phyloP scores from a whole-genome alignment of 2,329 filamentous ascomycete genomes.

The Paradendryphiella salina region DNA sequence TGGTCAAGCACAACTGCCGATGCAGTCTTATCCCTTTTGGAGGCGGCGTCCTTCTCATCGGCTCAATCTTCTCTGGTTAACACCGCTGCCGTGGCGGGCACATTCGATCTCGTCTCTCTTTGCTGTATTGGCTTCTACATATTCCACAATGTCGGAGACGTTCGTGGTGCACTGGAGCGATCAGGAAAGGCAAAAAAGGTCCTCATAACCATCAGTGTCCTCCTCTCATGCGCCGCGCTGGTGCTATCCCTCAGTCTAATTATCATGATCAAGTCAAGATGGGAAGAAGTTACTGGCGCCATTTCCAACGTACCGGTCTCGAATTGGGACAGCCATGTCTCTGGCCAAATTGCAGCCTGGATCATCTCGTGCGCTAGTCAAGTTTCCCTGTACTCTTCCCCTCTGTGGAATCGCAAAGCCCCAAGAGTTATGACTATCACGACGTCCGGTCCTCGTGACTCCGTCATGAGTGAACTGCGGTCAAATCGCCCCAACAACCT shows the following conservation, averaged over 20 bases:
- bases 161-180: slow-evolving; percentile 27
- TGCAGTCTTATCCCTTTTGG: slow-evolving; percentile 43
- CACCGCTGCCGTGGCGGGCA: slow-evolving; percentile 38
- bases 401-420: slow-evolving; percentile 30
- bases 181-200: slow-evolving; percentile 23
- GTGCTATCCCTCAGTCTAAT: slow-evolving; percentile 34
- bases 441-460: slow-evolving; percentile 39
- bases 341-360: slow-evolving; percentile 46
- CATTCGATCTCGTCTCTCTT: slow-evolving; percentile 37
- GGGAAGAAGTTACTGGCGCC: slow-evolving; percentile 21
- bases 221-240: slow-evolving; percentile 31
- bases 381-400: slow-evolving; percentile 34
- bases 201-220: slow-evolving; percentile 28
- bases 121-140: slow-evolving; percentile 37
- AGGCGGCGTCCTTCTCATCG: slow-evolving; percentile 39
- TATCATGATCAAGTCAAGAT: slow-evolving; percentile 31
- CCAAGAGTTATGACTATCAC: slow-evolving; percentile 24
- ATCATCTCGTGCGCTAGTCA: slow-evolving; percentile 38
- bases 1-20: slow-evolving; percentile 43
- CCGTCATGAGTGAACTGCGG: slow-evolving; percentile 43
- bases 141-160: slow-evolving; percentile 36
- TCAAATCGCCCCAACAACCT: slow-evolving; percentile 30
- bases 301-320: slow-evolving; percentile 20
- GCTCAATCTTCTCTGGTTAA: slow-evolving; percentile 29
- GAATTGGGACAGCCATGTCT: slow-evolving; percentile 32